Conservation (phyloP, 805 yeast genomes). For the Isabelozyma gotoi region DNA sequence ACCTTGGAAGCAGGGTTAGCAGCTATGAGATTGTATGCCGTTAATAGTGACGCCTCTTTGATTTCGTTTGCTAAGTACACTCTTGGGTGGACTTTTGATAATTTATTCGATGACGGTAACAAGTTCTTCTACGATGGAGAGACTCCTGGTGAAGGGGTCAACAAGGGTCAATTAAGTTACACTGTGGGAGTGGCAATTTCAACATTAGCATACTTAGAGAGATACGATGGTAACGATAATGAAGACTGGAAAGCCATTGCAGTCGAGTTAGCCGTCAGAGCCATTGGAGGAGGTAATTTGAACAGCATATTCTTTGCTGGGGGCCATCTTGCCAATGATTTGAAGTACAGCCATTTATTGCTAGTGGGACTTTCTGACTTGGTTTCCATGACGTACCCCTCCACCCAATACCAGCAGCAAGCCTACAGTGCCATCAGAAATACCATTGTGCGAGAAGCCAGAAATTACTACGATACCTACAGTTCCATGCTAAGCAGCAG, state of each 20-base stretch:
- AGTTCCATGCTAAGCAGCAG: conserved; percentile 4
- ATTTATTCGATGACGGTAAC: conserved; percentile 13
- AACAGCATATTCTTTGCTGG: conserved; percentile 15
- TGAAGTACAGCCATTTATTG: conserved; percentile 14
- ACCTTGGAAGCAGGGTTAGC: conserved; percentile 23
- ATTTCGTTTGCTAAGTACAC: conserved; percentile 15
- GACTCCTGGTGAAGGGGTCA: conserved; percentile 9
- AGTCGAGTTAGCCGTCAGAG: conserved; percentile 10
- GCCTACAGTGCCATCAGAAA: conserved; percentile 17
- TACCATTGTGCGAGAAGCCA: conserved; percentile 17
- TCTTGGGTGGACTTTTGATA: conserved; percentile 10
- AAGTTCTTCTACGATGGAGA: conserved; percentile 20
- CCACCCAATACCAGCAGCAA: conserved; percentile 9
- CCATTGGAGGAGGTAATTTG: conserved; percentile 13
- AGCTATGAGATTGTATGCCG: conserved; percentile 14
- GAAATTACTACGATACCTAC: conserved; percentile 13
- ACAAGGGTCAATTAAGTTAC: conserved; percentile 15
- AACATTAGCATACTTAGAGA: conserved; percentile 8
- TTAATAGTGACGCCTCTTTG: conserved; percentile 7
- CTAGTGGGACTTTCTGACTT: conserved; percentile 16
- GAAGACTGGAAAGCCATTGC: conserved; percentile 9
- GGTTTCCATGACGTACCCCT: conserved; percentile 13
- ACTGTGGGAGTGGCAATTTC: conserved; percentile 14
- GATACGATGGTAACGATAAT: not conserved
- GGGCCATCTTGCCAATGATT: conserved; percentile 16